A percentile compares a stretch with the other conserved stretches of the same genome.
These are phyloP conservation scores for Thozetella sp. DNA, from an alignment of 495 filamentous ascomycete genomes.

Conservation along the genomic window DNA sequence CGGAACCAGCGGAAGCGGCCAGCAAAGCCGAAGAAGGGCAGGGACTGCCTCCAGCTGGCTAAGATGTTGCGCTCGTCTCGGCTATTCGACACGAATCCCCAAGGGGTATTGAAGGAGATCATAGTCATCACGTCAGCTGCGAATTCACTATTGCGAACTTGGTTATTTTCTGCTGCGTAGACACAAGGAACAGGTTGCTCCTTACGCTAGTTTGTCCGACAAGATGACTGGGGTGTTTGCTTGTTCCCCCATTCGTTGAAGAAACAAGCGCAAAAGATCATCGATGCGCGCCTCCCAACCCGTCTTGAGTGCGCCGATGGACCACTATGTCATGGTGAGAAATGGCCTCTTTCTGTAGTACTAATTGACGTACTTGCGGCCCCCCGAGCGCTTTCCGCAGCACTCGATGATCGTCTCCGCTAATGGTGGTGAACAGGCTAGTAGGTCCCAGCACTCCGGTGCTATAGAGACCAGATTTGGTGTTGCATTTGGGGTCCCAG, in stretches of 20 bases:
- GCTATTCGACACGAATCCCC: slow-evolving; percentile 9
- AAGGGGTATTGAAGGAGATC: slow-evolving; percentile 5
- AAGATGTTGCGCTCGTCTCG: slow-evolving; percentile 8
- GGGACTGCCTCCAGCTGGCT: background rate
- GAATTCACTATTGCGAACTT: slow-evolving; percentile 3
- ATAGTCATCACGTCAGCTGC: slow-evolving; percentile 15
- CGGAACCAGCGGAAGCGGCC: slow-evolving; percentile 5
- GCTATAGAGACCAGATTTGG: slow-evolving; percentile 5
- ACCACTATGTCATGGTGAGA: slow-evolving; percentile 9
- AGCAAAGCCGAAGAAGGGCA: slow-evolving; percentile 5
- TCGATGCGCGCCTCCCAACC: slow-evolving; percentile 56
- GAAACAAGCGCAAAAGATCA: slow-evolving; percentile 14
- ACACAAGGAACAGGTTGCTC: background rate
- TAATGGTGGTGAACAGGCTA: slow-evolving; percentile 5
- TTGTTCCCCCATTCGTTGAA: background rate
- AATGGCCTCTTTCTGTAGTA: background rate
- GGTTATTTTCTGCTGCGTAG: background rate
- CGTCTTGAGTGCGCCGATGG: slow-evolving; percentile 30
- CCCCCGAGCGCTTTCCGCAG: slow-evolving; percentile 10
- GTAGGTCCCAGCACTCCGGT: slow-evolving; percentile 4
- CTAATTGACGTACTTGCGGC: background rate
- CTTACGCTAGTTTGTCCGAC: slow-evolving; percentile 6
- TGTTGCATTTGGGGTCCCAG: slow-evolving; percentile 5
- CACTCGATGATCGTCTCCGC: slow-evolving; percentile 6
- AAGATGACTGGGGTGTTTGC: background rate